Conservation (phyloP, 257 asterid species). For the Solanum etuberosum region DNA sequence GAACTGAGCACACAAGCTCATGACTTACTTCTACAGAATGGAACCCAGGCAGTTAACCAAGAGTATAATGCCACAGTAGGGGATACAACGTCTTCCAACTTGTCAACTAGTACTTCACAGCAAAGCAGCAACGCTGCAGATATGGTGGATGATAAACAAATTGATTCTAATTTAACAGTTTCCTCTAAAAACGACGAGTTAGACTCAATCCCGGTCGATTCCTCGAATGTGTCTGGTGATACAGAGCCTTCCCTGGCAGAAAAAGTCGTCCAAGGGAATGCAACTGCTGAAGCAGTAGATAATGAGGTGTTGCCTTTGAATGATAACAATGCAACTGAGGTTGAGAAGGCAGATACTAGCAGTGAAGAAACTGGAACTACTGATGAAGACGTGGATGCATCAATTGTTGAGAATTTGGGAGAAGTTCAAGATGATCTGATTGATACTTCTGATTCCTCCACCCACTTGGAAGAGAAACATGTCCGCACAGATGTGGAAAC, state of each 20-base stretch:
- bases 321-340: slow-evolving; percentile 14
- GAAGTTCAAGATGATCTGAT: slow-evolving; percentile 42
- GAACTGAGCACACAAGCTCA: slow-evolving; percentile 14
- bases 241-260: slow-evolving; percentile 15
- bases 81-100: slow-evolving; percentile 10
- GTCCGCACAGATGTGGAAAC: slow-evolving; percentile 48
- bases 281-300: slow-evolving; percentile 16
- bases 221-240: slow-evolving; percentile 11
- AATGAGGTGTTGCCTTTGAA: slow-evolving; percentile 11
- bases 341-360: not conserved
- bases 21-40: slow-evolving; percentile 20
- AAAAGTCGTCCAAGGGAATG: not conserved
- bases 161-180: slow-evolving; percentile 14
- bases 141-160: not conserved
- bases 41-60: slow-evolving; percentile 12
- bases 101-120: slow-evolving; percentile 4
- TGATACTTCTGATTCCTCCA: slow-evolving; percentile 50
- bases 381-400: slow-evolving; percentile 24
- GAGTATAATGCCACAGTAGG: slow-evolving; percentile 10
- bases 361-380: slow-evolving; percentile 17
- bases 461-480: slow-evolving; percentile 39
- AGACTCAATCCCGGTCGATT: slow-evolving; percentile 11
- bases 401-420: slow-evolving; percentile 23
- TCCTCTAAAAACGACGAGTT: slow-evolving; percentile 14
- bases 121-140: slow-evolving; percentile 9